These are phyloP conservation scores for Barnettozyma populi DNA, from an alignment of 805 yeast genomes.

Conservation along the genomic window DNA sequence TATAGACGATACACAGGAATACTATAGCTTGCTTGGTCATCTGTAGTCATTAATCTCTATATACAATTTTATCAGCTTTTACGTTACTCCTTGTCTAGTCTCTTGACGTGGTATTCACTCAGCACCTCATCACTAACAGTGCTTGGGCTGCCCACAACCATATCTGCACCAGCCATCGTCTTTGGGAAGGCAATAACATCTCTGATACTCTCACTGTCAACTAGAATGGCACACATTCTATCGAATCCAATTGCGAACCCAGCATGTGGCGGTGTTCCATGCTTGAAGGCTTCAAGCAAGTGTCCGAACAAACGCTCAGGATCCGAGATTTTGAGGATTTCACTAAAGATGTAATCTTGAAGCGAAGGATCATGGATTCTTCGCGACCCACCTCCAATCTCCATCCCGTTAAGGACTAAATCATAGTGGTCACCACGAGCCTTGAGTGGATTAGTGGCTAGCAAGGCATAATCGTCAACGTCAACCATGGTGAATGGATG, in stretches of 20 bases:
- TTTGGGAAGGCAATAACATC: slow-evolving; percentile 97
- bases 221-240: slow-evolving; percentile 83
- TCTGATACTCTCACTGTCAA: slow-evolving; percentile 71
- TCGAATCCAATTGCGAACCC: slow-evolving; percentile 96
- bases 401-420: slow-evolving; percentile 88
- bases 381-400: slow-evolving; percentile 95
- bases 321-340: slow-evolving; percentile 54
- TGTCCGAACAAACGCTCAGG: slow-evolving; percentile 77
- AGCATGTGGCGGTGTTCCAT: slow-evolving; percentile 99
- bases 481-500: slow-evolving; percentile 97
- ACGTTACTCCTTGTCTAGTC: background rate
- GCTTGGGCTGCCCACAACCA: slow-evolving; percentile 84
- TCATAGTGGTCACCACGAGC: slow-evolving; percentile 93
- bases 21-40: background rate
- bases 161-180: slow-evolving; percentile 80
- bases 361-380: slow-evolving; percentile 84
- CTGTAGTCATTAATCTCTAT: background rate
- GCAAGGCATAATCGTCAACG: slow-evolving; percentile 54
- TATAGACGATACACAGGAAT: background rate
- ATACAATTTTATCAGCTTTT: background rate
- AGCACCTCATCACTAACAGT: slow-evolving; percentile 46
- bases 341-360: slow-evolving; percentile 66
- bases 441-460: slow-evolving; percentile 49
- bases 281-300: slow-evolving; percentile 67
- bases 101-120: slow-evolving; percentile 45